A percentile compares a stretch with the other conserved stretches of the same genome.
phyloP scores from a whole-genome alignment of 2,329 filamentous ascomycete species.

The Aciculosporium take region DNA sequence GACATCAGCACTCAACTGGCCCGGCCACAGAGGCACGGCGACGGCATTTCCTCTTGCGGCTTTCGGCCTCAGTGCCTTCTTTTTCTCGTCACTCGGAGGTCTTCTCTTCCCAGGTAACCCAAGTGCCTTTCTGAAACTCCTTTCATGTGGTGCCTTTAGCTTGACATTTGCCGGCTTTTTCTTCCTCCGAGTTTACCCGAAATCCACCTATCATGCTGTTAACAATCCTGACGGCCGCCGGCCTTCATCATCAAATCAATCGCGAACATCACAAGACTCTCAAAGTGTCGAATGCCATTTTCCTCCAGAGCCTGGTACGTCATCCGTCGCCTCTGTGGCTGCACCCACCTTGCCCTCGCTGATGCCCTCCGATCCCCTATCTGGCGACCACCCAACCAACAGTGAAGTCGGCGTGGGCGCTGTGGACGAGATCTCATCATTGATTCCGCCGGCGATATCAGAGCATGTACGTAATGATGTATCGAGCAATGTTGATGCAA shows the following conservation, averaged over 20 bases:
- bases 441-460: constrained; percentile 55
- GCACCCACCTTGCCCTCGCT: not conserved
- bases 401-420: constrained; percentile 22
- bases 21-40: constrained; percentile 77
- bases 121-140: constrained; percentile 62
- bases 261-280: not conserved
- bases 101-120: constrained; percentile 74
- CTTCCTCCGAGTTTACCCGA: constrained; percentile 61
- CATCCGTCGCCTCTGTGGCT: constrained; percentile 9
- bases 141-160: constrained; percentile 64
- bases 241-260: constrained; percentile 1
- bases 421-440: constrained; percentile 63
- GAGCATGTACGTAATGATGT: constrained; percentile 35
- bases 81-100: constrained; percentile 72
- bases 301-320: constrained; percentile 53
- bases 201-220: constrained; percentile 41
- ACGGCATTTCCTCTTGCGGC: constrained; percentile 87
- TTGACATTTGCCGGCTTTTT: constrained; percentile 68
- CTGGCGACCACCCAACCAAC: not conserved
- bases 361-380: not conserved
- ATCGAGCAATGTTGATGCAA: constrained; percentile 51
- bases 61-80: constrained; percentile 90
- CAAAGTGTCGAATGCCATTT: constrained; percentile 15
- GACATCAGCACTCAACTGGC: constrained; percentile 78
- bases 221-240: constrained; percentile 18